These are phyloP conservation scores for Aegilops umbellulata DNA, from an alignment of 176 grass and related monocot genomes.

Conservation along the genomic window DNA sequence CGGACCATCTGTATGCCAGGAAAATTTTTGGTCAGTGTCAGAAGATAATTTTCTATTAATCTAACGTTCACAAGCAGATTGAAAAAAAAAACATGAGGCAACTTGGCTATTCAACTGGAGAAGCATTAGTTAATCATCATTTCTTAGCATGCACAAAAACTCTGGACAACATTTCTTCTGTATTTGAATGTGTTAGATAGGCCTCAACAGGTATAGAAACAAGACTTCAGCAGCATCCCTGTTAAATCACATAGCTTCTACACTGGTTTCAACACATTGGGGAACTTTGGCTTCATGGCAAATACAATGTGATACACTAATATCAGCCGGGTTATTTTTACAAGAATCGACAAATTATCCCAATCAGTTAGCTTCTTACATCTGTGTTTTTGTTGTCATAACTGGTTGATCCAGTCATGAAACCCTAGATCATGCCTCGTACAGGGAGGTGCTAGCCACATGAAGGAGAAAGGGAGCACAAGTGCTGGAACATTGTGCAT, in stretches of 20 bases:
- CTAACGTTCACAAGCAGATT: slow-evolving; percentile 19
- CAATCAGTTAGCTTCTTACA: neutral
- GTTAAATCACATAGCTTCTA: neutral
- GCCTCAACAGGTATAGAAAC: neutral
- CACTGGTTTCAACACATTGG: neutral
- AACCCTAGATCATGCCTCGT: neutral
- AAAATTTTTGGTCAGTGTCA: slow-evolving; percentile 7
- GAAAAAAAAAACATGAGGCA: neutral
- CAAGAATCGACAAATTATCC: neutral
- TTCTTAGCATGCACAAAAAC: neutral
- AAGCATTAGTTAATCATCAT: neutral
- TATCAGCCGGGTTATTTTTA: neutral
- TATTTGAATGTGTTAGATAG: slow-evolving; percentile 1
- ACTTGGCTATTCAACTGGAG: neutral
- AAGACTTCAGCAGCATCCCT: neutral
- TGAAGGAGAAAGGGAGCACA: neutral
- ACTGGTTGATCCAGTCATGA: neutral
- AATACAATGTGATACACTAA: neutral
- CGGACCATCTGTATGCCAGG: slow-evolving; percentile 81
- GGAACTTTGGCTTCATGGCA: neutral
- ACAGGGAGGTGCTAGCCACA: neutral
- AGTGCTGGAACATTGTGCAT: neutral
- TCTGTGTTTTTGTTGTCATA: neutral
- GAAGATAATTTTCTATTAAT: neutral
- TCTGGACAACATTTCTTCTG: neutral